Conservation (phyloP, 2,329 filamentous ascomycete genomes). For the Penicillium sp. region DNA sequence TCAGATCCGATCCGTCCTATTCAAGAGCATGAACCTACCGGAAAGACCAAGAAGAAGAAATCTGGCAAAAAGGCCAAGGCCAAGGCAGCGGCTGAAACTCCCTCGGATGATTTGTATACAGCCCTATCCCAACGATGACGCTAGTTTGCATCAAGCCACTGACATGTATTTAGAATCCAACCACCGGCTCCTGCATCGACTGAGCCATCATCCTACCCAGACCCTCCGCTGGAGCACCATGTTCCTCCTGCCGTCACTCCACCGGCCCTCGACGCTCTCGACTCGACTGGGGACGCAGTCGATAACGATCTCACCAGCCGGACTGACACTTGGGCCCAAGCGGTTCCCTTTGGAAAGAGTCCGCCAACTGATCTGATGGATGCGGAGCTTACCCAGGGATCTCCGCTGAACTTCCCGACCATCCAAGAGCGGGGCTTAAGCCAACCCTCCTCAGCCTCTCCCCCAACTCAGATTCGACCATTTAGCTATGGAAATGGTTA, state of each 20-base stretch:
- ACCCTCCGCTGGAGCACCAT: slow-evolving; percentile 23
- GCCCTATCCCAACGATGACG: neutral
- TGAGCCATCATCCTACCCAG: slow-evolving; percentile 30
- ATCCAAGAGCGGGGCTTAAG: slow-evolving; percentile 38
- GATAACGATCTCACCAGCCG: slow-evolving; percentile 34
- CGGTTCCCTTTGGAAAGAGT: slow-evolving; percentile 43
- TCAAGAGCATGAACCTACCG: slow-evolving; percentile 31
- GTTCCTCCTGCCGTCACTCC: slow-evolving; percentile 27
- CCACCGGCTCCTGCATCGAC: slow-evolving; percentile 22
- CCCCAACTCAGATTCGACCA: slow-evolving; percentile 38
- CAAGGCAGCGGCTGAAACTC: slow-evolving; percentile 29
- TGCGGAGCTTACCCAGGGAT: slow-evolving; percentile 32
- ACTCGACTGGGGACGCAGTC: slow-evolving; percentile 26
- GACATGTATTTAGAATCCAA: slow-evolving; percentile 21
- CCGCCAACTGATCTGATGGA: slow-evolving; percentile 39
- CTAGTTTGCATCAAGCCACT: neutral
- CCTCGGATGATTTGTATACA: slow-evolving; percentile 36
- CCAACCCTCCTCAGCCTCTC: slow-evolving; percentile 42
- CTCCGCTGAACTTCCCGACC: slow-evolving; percentile 38
- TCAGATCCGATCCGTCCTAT: slow-evolving; percentile 24
- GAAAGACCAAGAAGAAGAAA: slow-evolving; percentile 39
- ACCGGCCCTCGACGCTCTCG: slow-evolving; percentile 38
- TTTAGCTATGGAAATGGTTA: slow-evolving; percentile 41
- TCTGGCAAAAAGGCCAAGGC: slow-evolving; percentile 37
- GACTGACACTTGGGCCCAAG: slow-evolving; percentile 43